Percentiles rank a stretch among this genome's conserved stretches.
Conservation (phyloP, 2,329 filamentous ascomycete genomes). For the Epichloe sibirici region DNA sequence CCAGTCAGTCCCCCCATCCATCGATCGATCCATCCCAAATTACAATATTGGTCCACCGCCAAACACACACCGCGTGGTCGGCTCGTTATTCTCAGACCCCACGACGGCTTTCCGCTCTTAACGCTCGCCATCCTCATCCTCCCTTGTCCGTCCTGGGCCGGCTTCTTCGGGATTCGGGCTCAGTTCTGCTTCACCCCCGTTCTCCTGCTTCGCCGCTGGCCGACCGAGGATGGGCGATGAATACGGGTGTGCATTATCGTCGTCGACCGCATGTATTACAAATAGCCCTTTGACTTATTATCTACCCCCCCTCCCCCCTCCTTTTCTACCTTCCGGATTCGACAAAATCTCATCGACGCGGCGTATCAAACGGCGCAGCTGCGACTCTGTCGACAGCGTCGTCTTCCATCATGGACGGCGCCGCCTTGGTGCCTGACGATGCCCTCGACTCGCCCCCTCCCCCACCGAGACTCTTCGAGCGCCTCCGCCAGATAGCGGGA, state of each 20-base stretch:
- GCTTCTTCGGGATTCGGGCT: not conserved
- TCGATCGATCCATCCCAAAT: not conserved
- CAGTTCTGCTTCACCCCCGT: not conserved
- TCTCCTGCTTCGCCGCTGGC: slow-evolving; percentile 5
- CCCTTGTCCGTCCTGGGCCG: not conserved
- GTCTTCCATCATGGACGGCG: slow-evolving; percentile 35
- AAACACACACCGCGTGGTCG: not conserved
- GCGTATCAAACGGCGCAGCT: not conserved
- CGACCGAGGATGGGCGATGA: slow-evolving; percentile 22
- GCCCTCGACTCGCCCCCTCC: slow-evolving; percentile 54
- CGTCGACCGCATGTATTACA: slow-evolving; percentile 14
- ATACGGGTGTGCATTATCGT: slow-evolving; percentile 11
- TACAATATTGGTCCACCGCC: not conserved
- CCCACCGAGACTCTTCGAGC: slow-evolving; percentile 55
- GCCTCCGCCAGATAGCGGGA: slow-evolving; percentile 58
- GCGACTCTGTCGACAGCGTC: slow-evolving; percentile 6
- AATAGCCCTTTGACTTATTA: slow-evolving; percentile 11
- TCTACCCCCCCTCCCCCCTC: not conserved
- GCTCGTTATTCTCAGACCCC: not conserved
- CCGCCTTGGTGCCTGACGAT: slow-evolving; percentile 37
- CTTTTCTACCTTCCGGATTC: not conserved
- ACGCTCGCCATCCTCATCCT: not conserved
- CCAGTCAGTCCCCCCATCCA: not conserved
- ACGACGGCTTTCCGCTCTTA: not conserved
- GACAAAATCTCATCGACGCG: not conserved